Percentiles rank a stretch among this genome's conserved stretches.
phyloP scores from a whole-genome alignment of 768 basidiomycete species.

The Kwoniella heveanensis region DNA sequence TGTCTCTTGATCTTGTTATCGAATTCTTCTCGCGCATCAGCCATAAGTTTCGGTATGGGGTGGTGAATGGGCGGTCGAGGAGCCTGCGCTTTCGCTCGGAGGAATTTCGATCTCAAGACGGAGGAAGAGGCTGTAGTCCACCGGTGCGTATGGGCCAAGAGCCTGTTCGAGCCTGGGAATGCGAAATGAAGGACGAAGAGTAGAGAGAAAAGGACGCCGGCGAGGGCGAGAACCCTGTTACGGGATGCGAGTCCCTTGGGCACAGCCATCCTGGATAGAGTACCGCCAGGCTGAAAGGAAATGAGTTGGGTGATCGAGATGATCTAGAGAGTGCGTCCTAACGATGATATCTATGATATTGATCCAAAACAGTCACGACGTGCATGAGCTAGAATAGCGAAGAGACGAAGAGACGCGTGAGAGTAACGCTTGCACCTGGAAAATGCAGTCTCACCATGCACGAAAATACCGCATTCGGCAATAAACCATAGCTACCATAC shows the following conservation, averaged over 20 bases:
- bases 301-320: no score
- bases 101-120: slow-evolving; percentile 50
- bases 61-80: slow-evolving; percentile 52
- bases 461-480: neutral
- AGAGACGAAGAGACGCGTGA: slow-evolving; percentile 2
- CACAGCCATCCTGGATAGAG: slow-evolving; percentile 8
- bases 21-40: slow-evolving; percentile 47
- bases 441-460: no score
- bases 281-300: no score
- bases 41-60: slow-evolving; percentile 56
- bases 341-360: no score
- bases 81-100: slow-evolving; percentile 42
- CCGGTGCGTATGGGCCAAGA: slow-evolving; percentile 42
- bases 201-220: slow-evolving; percentile 26
- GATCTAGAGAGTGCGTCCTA: no score
- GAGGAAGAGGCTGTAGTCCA: slow-evolving; percentile 52
- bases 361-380: neutral
- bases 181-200: slow-evolving; percentile 45
- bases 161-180: slow-evolving; percentile 26
- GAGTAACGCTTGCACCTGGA: neutral
- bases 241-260: slow-evolving; percentile 28
- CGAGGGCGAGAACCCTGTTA: slow-evolving; percentile 27
- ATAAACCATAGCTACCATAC: no score
- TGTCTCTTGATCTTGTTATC: slow-evolving; percentile 50
- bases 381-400: neutral